Evolutionary conservation across 1,284 basidiomycete species (phyloP), one percentile per base, ranked within the genome.

Genomic region (Trametes pubescens): DNA sequence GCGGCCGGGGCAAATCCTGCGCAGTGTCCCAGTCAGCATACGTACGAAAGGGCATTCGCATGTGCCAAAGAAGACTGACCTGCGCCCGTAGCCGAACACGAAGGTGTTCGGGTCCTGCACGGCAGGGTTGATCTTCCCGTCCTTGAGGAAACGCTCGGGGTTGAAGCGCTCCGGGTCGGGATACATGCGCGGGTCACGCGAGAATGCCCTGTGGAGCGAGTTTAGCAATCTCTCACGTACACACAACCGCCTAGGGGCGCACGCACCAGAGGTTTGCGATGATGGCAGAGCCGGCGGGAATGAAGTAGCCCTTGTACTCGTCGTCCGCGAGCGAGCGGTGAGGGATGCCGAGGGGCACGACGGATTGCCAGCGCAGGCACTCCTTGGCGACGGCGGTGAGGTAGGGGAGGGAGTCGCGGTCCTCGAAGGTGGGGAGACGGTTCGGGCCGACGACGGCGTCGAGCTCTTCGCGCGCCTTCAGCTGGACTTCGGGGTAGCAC

Each of bases 81-180:
- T 67, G n/a, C 78, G 69, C 22, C 79, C 79, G 54, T 69, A 79
- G 2, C 77, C 79, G 59, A 78, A 80, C 5, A 72, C 70, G 18
- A 71, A 70, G 10, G 67, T 67, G 21, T 66, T 64, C 5, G 78
- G 77, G 60, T 77, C 74, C 52, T 67, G 66, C 14, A 74, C 70
- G 1, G 51, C 57, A 11, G 72, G 71, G 55, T 77, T 69, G 16
- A 78, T 70, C 51, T 76, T 71, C 9, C 77, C 77, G 40, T 75
- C 69, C 61, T 72, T 74, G 16, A 81, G 59, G 64, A 75, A 80
- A 0, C 79, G 74, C n/a, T 76, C 76, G 1, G 80, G 80, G n/a
- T 71, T 72, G 66, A 80, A 82, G n/a, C 65, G 60, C 22, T 72
- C 59, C 2, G 80, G 79, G 21, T 80, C 68, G 2, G 72, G 65